phyloP scores from a whole-genome alignment of 495 filamentous ascomycete species.

The Xylaria venustula region DNA sequence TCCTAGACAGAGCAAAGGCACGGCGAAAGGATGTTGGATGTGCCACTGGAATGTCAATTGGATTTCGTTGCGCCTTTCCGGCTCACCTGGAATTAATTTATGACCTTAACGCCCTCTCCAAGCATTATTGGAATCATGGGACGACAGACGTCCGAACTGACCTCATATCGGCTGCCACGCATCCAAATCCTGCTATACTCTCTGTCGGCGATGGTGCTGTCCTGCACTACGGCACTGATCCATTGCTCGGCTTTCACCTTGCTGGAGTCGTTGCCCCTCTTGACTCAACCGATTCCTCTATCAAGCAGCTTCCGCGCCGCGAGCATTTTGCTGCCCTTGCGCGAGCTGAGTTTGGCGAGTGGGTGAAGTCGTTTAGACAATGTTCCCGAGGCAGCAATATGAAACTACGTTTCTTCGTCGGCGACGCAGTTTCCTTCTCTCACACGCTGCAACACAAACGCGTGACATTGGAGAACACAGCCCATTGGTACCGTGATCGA shows the following conservation, averaged over 20 bases:
- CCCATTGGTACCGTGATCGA: constrained; percentile 29
- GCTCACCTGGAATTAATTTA: background rate
- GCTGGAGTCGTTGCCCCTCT: constrained; percentile 38
- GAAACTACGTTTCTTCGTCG: constrained; percentile 41
- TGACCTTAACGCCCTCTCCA: constrained; percentile 22
- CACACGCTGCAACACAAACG: constrained; percentile 40
- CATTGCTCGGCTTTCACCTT: constrained; percentile 30
- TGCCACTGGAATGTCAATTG: background rate
- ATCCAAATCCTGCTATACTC: constrained; percentile 39
- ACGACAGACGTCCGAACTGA: no score
- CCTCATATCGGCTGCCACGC: constrained; percentile 6
- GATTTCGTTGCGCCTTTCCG: background rate
- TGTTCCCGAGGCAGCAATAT: constrained; percentile 16
- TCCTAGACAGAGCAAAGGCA: background rate
- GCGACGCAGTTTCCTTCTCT: constrained; percentile 47
- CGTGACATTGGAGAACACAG: constrained; percentile 17
- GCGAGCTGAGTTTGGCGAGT: background rate
- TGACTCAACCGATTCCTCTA: constrained; percentile 47
- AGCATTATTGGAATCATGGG: constrained; percentile 10
- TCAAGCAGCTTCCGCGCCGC: constrained; percentile 16
- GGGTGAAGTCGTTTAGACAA: constrained; percentile 7
- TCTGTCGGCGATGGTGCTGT: constrained; percentile 5
- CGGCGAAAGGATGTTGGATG: background rate
- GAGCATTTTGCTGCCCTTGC: no score
- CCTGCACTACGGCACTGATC: constrained; percentile 25